Conservation (phyloP, 441 rosid genomes). For the Daphne laureola region DNA sequence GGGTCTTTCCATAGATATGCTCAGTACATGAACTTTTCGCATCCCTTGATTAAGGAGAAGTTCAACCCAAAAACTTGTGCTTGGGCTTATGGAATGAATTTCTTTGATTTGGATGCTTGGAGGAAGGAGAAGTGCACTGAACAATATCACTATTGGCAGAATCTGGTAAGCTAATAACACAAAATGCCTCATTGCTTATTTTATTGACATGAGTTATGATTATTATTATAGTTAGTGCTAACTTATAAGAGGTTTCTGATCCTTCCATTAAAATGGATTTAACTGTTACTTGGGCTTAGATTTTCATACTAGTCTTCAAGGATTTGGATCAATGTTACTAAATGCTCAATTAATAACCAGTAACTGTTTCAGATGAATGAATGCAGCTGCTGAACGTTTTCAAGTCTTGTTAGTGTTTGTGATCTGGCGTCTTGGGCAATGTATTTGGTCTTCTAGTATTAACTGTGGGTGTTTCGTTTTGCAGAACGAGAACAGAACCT, state of each 20-base stretch:
- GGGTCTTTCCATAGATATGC: conserved; percentile 96
- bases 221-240: background rate
- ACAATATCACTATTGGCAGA: conserved; percentile 96
- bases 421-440: background rate
- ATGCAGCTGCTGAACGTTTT: background rate
- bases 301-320: too few species aligned
- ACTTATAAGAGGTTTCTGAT: background rate
- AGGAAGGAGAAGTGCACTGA: conserved; percentile 98
- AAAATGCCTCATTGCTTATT: too few species aligned
- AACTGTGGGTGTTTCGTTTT: conserved; percentile 8
- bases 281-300: too few species aligned
- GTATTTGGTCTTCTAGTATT: background rate
- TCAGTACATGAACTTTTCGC: conserved; percentile 95
- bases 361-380: background rate
- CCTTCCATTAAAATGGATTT: background rate
- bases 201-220: background rate
- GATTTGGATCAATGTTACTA: background rate
- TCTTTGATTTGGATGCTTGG: conserved; percentile 98
- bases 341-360: background rate
- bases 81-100: conserved; percentile 98
- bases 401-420: background rate
- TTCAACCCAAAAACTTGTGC: conserved; percentile 96
- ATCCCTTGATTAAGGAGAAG: conserved; percentile 90
- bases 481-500: conserved; percentile 88
- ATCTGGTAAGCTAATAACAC: conserved; percentile 49